Percentiles rank a stretch among this genome's conserved stretches.
These are phyloP conservation scores for Fusarium acutatum DNA, from an alignment of 2,329 filamentous ascomycete genomes.

Conservation along the genomic window DNA sequence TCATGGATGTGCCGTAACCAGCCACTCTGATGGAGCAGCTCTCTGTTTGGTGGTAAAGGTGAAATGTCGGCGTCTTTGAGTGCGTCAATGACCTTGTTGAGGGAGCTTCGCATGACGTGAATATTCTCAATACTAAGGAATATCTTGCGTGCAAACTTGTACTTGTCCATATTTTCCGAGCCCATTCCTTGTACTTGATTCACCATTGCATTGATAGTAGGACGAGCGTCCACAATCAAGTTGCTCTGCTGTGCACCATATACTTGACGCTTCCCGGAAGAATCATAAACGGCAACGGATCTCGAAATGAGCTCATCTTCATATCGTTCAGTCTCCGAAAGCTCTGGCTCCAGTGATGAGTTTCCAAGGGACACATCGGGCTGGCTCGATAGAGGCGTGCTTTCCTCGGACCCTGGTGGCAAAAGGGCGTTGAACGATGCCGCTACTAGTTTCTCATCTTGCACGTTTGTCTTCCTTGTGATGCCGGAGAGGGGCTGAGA, in stretches of 20 bases:
- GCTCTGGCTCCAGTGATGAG: slow-evolving; percentile 55
- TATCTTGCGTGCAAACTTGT: slow-evolving; percentile 88
- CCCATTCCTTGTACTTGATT: slow-evolving; percentile 94
- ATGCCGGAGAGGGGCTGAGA: slow-evolving; percentile 92
- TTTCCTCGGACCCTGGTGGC: slow-evolving; percentile 46
- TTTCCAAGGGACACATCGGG: slow-evolving; percentile 54
- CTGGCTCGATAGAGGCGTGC: slow-evolving; percentile 55
- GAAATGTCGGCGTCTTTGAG: slow-evolving; percentile 93
- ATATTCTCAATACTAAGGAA: slow-evolving; percentile 98
- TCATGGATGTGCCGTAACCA: slow-evolving; percentile 92
- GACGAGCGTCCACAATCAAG: slow-evolving; percentile 93
- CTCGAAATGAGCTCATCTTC: slow-evolving; percentile 72
- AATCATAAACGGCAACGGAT: slow-evolving; percentile 56
- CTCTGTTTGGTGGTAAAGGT: slow-evolving; percentile 80
- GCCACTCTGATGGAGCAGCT: slow-evolving; percentile 81
- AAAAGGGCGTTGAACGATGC: slow-evolving; percentile 77
- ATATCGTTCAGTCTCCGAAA: slow-evolving; percentile 69
- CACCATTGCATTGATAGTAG: slow-evolving; percentile 91
- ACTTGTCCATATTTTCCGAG: slow-evolving; percentile 98
- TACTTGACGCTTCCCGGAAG: slow-evolving; percentile 70
- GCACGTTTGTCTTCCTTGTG: slow-evolving; percentile 86
- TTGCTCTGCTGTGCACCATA: slow-evolving; percentile 95
- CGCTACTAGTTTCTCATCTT: slow-evolving; percentile 92
- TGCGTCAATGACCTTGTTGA: slow-evolving; percentile 87
- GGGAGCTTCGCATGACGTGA: slow-evolving; percentile 93